A percentile compares a stretch with the other conserved stretches of the same genome.
Evolutionary conservation across 2,329 filamentous ascomycete genomes (phyloP).

Genomic region (Cordyceps fumosorosea): DNA sequence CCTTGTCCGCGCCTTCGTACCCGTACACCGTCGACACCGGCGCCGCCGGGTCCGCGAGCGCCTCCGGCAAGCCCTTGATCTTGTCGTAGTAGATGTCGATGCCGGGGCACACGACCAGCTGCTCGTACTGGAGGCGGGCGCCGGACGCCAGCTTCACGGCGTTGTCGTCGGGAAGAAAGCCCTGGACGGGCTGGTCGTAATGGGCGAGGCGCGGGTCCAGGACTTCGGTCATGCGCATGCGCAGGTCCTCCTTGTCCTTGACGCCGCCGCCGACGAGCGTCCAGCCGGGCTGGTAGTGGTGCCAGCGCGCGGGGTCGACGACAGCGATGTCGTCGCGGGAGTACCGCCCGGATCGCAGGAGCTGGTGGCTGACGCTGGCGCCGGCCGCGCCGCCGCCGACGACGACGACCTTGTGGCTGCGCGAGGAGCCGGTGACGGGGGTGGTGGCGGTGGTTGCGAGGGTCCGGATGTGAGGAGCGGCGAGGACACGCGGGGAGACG

Average conservation of each 20-base stretch:
- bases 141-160: slow-evolving; percentile 48
- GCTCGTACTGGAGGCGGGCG: slow-evolving; percentile 53
- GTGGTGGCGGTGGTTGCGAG: not conserved
- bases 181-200: slow-evolving; percentile 46
- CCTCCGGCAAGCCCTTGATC: slow-evolving; percentile 51
- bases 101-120: slow-evolving; percentile 56
- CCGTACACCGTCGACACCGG: slow-evolving; percentile 52
- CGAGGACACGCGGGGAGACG: not conserved
- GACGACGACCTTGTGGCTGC: slow-evolving; percentile 56
- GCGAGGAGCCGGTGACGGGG: not conserved
- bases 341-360: slow-evolving; percentile 54
- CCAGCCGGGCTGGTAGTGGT: slow-evolving; percentile 66
- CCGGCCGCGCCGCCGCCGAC: slow-evolving; percentile 63
- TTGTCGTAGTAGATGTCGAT: slow-evolving; percentile 44
- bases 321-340: slow-evolving; percentile 54
- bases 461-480: not conserved
- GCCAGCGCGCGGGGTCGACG: slow-evolving; percentile 55
- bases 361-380: slow-evolving; percentile 59
- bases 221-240: slow-evolving; percentile 41
- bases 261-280: slow-evolving; percentile 61
- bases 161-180: slow-evolving; percentile 51
- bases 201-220: slow-evolving; percentile 55
- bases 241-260: slow-evolving; percentile 54
- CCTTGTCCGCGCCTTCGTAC: slow-evolving; percentile 50
- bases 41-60: slow-evolving; percentile 40